Percentiles rank a stretch among this genome's conserved stretches.
phyloP scores from a whole-genome alignment of 805 yeast species.

The Spathaspora hagerdaliae region DNA sequence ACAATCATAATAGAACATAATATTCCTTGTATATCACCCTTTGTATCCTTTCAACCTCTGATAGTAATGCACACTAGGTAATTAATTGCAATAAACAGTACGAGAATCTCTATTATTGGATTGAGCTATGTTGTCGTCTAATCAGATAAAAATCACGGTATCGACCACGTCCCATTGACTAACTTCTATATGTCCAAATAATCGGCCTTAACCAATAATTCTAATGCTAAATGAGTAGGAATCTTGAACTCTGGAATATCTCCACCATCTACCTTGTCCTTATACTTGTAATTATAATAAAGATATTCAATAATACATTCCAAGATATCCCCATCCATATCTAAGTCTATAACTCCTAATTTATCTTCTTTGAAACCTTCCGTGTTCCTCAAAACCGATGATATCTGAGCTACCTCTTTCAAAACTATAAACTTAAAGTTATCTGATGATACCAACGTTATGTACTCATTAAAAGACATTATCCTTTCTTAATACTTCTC shows the following conservation, averaged over 20 bases:
- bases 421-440: slow-evolving; percentile 57
- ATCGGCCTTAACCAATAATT: slow-evolving; percentile 89
- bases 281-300: slow-evolving; percentile 69
- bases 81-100: no score
- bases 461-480: slow-evolving; percentile 24
- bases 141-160: no score
- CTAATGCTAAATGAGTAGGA: slow-evolving; percentile 92
- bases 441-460: slow-evolving; percentile 73
- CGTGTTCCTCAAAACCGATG: slow-evolving; percentile 49
- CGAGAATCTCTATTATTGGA: no score
- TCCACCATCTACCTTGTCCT: slow-evolving; percentile 44
- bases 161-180: no score
- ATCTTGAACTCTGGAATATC: slow-evolving; percentile 83
- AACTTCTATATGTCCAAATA: slow-evolving; percentile 56
- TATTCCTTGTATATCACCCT: no score
- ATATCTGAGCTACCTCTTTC: slow-evolving; percentile 75
- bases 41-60: no score
- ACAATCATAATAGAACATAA: no score
- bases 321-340: slow-evolving; percentile 67
- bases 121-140: no score
- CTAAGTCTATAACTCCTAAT: slow-evolving; percentile 53
- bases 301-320: slow-evolving; percentile 83
- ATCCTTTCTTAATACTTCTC: neutral
- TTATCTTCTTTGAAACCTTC: slow-evolving; percentile 56
- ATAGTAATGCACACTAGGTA: no score